Base-by-base conservation (phyloP, 1,139 yeast species). In the Nakaseomyces uthaithaninus region DNA sequence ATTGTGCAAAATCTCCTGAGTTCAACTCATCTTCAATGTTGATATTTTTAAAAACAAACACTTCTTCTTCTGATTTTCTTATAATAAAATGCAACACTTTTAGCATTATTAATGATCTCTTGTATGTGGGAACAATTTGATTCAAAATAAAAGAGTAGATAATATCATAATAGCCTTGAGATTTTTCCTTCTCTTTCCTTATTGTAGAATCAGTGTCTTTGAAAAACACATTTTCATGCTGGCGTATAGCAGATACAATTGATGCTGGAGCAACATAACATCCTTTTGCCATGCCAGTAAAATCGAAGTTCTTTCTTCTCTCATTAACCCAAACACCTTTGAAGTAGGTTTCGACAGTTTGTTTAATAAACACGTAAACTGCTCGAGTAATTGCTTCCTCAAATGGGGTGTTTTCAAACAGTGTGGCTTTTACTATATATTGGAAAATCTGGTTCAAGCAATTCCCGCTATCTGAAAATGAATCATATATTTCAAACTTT, bases 381-480 rank as follows among this genome's bases (percentile, higher is more conserved):
- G 55, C 56, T 25, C 47, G 44, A 9, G 46, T 37, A 4, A 55
- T 41, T 11, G 49, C 39, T 16, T 47, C 49, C 3, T 44, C 36
- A 8, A 56, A 33, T 1, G 58, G 43, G 14, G 40, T 43, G 1
- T 41, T 42, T 11, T 52, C 41, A 37, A 53, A 52, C 17, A 58
- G 35, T 11, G 48, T 40, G 22, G 44, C 42, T 22, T 49, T 48
- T 12, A 53, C 55, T 40, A 60, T 53, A 38, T 53, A 53, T 34
- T 57, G 62, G 41, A 59, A 57, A 10, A 57, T 39, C 39, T 55
- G 55, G 42, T 59, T 60, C 33, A 48, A 51, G 27, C 43, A 46
- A 45, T 47, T 43, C 4, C 41, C 36, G 18, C 33, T 20, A 4
- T 41, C 48, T 22, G 43, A 40, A 15, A 42, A 37, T 12, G 42